Evolutionary conservation across 345 rosid species (phyloP), one percentile per base, ranked within the genome.

Genomic region (Aquilaria yunnanensis): DNA sequence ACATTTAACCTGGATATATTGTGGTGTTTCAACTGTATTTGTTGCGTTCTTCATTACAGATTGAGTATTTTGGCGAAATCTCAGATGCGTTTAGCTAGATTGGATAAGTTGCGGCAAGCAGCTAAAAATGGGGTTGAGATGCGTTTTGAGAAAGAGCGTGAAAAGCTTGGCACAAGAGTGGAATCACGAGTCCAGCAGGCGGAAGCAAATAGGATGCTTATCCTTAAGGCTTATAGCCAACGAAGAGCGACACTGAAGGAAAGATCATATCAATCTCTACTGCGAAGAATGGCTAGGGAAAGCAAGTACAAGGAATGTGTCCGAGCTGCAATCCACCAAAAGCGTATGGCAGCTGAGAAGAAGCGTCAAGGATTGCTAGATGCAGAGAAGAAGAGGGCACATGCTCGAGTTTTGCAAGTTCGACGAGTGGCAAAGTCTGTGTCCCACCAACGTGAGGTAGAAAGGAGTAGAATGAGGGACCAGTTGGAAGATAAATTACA

Each of bases 81-180:
- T 37, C 97, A 87, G 71, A 74, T 72, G 92, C 89, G 99, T 55
- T 70, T 95, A 12, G 88, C 97, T 58, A 87, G 77, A 71, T 60
- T 91, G 65, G 97, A 95, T 69, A 96, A 87, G 84, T 66, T 89
- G 72, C 80, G 99, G 43, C 97, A 89, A 81, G 99, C 93, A 0
- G 97, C 96, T 9, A 95, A 87, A 67, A 82, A 76, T 47, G 96
- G 86, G 62, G 88, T 82, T 11, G 83, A 91, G 78, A 73, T 72
- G 68, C 96, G 96, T 16, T 86, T 66, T 5, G 81, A 85, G 77
- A 85, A 75, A 70, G 96, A 94, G 65, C 85, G 93, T 14, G 83
- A 90, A 80, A 84, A 79, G 80, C 92, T 90, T 62, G 97, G 85
- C 48, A 82, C 87, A 9, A 84, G 74, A 83, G 95, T 94, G 59